Evolutionary conservation across 2,329 filamentous ascomycete species (phyloP).

Genomic region (Chalaropsis thielavioides): DNA sequence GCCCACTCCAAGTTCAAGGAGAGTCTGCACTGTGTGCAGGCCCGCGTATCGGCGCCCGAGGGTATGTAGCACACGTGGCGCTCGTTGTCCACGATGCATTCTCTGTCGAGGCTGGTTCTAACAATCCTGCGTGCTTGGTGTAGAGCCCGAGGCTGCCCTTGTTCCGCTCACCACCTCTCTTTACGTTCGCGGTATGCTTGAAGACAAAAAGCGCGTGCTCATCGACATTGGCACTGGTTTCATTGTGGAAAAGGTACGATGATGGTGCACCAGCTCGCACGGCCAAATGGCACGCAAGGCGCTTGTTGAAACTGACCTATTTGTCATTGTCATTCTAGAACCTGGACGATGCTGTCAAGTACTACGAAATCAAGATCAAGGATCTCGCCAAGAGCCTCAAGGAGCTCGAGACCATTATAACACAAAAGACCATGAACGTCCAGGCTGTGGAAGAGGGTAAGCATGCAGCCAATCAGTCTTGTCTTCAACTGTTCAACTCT

Average conservation of each 20-base stretch:
- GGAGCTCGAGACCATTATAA: slow-evolving; percentile 42
- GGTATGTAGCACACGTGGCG: neutral
- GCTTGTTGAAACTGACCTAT: neutral
- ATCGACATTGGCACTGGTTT: slow-evolving; percentile 92
- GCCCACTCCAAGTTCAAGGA: slow-evolving; percentile 88
- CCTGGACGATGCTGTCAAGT: slow-evolving; percentile 38
- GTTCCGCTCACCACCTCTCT: slow-evolving; percentile 92
- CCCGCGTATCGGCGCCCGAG: slow-evolving; percentile 23
- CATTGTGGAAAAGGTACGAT: slow-evolving; percentile 71
- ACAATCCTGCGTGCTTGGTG: neutral
- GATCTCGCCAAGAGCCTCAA: slow-evolving; percentile 40
- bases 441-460: slow-evolving; percentile 77
- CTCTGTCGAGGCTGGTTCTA: neutral
- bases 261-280: neutral
- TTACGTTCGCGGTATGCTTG: slow-evolving; percentile 75
- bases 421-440: slow-evolving; percentile 68
- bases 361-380: slow-evolving; percentile 43
- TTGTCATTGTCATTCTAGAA: slow-evolving; percentile 26
- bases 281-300: neutral
- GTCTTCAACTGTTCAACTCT: neutral
- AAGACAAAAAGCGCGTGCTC: slow-evolving; percentile 60
- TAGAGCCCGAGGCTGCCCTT: slow-evolving; percentile 46
- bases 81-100: neutral
- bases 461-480: neutral
- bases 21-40: slow-evolving; percentile 63